phyloP scores from a whole-genome alignment of 1,139 yeast species.

The Lodderomyces theae region DNA sequence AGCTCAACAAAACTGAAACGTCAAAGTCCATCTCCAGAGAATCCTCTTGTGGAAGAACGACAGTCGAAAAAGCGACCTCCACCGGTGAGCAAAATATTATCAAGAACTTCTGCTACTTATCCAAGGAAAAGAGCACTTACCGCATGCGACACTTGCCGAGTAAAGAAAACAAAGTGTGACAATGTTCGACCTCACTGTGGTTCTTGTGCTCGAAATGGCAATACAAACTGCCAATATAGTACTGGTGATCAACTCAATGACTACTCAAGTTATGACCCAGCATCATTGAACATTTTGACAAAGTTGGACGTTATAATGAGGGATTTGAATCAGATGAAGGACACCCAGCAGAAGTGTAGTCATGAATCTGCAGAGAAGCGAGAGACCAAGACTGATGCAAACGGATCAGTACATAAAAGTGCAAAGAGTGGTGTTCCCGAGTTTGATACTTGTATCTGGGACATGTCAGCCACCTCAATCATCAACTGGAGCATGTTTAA shows the following conservation, averaged over 20 bases:
- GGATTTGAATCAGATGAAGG: slow-evolving; percentile 24
- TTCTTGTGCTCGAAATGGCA: slow-evolving; percentile 39
- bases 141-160: slow-evolving; percentile 49
- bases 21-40: slow-evolving; percentile 3
- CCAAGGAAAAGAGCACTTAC: slow-evolving; percentile 42
- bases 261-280: slow-evolving; percentile 24
- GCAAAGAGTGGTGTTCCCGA: slow-evolving; percentile 2
- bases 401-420: background rate
- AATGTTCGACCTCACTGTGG: slow-evolving; percentile 50
- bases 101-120: slow-evolving; percentile 16
- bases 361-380: background rate
- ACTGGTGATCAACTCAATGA: slow-evolving; percentile 29
- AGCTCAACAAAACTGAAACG: slow-evolving; percentile 4
- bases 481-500: slow-evolving; percentile 34
- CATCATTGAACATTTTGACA: slow-evolving; percentile 24
- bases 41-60: slow-evolving; percentile 4
- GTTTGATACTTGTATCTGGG: slow-evolving; percentile 34
- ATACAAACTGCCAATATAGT: slow-evolving; percentile 30
- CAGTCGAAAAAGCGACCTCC: slow-evolving; percentile 13
- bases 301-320: slow-evolving; percentile 33
- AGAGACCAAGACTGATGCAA: background rate
- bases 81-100: slow-evolving; percentile 7
- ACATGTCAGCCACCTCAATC: slow-evolving; percentile 37
- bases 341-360: background rate
- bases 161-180: slow-evolving; percentile 52